phyloP scores from a whole-genome alignment of 2,329 filamentous ascomycete genomes.

The Zymoseptoria pseudotritici region DNA sequence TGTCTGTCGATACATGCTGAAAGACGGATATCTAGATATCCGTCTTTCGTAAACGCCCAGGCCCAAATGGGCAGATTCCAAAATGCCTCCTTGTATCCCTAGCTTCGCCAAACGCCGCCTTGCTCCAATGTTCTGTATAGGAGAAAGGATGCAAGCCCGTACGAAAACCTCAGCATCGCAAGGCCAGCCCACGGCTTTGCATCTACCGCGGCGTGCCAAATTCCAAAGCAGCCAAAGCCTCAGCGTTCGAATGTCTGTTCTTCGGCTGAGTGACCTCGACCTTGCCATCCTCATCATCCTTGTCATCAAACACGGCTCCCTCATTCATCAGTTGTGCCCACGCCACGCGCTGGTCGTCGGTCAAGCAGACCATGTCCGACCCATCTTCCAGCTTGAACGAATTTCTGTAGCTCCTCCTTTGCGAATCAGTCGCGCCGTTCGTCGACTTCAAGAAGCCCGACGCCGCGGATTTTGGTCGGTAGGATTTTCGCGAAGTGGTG shows the following conservation, averaged over 20 bases:
- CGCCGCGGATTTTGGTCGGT: conserved; percentile 18
- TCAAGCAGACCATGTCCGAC: conserved; percentile 19
- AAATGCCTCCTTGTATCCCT: neutral
- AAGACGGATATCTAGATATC: no score
- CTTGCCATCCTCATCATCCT: conserved; percentile 1
- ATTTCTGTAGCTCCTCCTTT: conserved; percentile 14
- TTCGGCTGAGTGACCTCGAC: neutral
- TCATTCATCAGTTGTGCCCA: conserved; percentile 22
- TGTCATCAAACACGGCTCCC: conserved; percentile 4
- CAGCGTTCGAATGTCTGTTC: conserved; percentile 15
- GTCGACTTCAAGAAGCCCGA: conserved; percentile 21
- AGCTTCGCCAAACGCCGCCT: neutral
- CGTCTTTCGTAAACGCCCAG: neutral
- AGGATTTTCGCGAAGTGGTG: conserved; percentile 15
- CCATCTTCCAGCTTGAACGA: conserved; percentile 16
- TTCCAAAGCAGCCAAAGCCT: conserved; percentile 23
- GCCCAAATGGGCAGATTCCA: neutral
- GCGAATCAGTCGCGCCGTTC: conserved; percentile 13
- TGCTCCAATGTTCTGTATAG: neutral
- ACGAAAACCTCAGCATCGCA: neutral
- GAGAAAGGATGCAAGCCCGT: neutral
- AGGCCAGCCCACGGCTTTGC: neutral
- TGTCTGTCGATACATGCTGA: neutral
- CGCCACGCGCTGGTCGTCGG: conserved; percentile 22
- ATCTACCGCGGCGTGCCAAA: conserved; percentile 14